Evolutionary conservation across 805 yeast species (phyloP).

Genomic region (Clavispora fructus): DNA sequence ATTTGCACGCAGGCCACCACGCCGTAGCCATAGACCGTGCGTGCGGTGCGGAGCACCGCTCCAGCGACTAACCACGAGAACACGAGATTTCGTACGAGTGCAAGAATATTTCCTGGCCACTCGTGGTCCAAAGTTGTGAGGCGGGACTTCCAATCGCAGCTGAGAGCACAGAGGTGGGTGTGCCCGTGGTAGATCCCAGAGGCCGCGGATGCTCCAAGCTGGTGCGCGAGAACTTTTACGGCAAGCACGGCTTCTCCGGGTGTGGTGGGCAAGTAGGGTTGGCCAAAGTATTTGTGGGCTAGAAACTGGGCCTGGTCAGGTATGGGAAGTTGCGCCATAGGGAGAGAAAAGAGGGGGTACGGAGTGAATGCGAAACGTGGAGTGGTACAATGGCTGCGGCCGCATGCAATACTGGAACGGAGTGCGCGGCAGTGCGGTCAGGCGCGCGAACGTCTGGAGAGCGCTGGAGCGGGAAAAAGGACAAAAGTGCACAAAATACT

Average conservation of each 20-base stretch:
- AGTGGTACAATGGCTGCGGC: not conserved
- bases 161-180: not conserved
- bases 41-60: not conserved
- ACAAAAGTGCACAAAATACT: too few relatives aligned
- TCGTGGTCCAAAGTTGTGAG: not conserved
- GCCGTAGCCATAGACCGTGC: conserved; percentile 17
- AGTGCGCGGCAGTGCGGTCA: not conserved
- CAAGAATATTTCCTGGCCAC: not conserved
- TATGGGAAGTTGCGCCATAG: not conserved
- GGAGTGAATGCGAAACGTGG: not conserved
- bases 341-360: not conserved
- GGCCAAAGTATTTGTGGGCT: conserved; percentile 15
- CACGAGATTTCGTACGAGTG: not conserved
- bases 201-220: not conserved
- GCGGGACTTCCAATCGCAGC: not conserved
- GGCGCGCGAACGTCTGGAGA: too few relatives aligned
- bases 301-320: conserved; percentile 2
- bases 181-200: not conserved
- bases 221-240: not conserved
- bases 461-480: too few relatives aligned
- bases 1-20: conserved; percentile 2
- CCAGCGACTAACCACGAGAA: not conserved
- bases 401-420: not conserved
- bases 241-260: not conserved
- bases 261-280: conserved; percentile 18